Conservation (phyloP, 2,329 filamentous ascomycete species). For the Sclerotinia spermophila region DNA sequence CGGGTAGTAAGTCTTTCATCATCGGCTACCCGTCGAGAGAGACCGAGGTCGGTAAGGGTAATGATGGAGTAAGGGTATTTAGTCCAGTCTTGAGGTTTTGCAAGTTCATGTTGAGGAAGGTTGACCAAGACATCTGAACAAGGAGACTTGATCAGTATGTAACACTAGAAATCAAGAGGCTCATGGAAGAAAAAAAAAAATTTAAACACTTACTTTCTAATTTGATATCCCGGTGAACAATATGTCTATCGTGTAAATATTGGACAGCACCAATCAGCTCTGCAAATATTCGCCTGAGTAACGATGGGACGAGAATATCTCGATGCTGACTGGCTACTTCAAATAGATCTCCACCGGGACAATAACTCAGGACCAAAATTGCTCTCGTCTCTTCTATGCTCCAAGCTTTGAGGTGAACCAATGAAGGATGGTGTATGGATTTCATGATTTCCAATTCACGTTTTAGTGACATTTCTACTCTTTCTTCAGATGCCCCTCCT, state of each 20-base stretch:
- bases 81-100: conserved; percentile 64
- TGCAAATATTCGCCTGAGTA: conserved; percentile 83
- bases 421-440: conserved; percentile 78
- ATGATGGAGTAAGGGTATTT: conserved; percentile 78
- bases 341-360: conserved; percentile 90
- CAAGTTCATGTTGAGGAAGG: conserved; percentile 63
- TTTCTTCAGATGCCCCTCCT: conserved; percentile 87
- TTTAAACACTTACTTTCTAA: conserved; percentile 73
- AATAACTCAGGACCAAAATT: conserved; percentile 84
- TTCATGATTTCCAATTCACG: conserved; percentile 94
- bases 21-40: conserved; percentile 80
- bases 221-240: conserved; percentile 97
- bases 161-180: background rate
- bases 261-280: conserved; percentile 81
- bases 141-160: background rate
- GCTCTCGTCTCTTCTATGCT: conserved; percentile 79
- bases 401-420: conserved; percentile 90
- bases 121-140: conserved; percentile 83
- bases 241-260: conserved; percentile 79
- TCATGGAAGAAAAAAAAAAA: conserved; percentile 18
- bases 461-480: conserved; percentile 89
- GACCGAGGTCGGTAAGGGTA: conserved; percentile 86
- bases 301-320: conserved; percentile 60
- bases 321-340: conserved; percentile 77
- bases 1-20: conserved; percentile 88